These are phyloP conservation scores for Fusarium hostae DNA, from an alignment of 2,329 filamentous ascomycete species.

Conservation along the genomic window DNA sequence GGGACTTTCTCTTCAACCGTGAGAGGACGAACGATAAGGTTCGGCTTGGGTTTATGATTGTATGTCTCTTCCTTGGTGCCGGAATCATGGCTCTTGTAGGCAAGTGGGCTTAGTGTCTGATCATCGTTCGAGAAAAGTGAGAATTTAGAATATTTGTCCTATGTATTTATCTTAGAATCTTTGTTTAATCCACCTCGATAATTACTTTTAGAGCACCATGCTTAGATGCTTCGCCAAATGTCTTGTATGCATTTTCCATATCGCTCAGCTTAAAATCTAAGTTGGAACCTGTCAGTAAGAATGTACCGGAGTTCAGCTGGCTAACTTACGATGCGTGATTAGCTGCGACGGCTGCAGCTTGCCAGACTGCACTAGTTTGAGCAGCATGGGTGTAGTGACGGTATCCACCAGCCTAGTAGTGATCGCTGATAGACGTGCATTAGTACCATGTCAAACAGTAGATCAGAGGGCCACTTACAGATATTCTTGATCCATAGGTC, in stretches of 20 bases:
- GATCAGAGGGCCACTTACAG: slow-evolving; percentile 48
- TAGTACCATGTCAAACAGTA: no score
- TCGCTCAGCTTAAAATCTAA: slow-evolving; percentile 36
- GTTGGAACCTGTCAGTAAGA: rapidly evolving
- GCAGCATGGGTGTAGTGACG: slow-evolving; percentile 59
- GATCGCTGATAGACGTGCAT: slow-evolving; percentile 48
- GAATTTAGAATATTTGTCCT: background rate
- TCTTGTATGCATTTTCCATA: slow-evolving; percentile 36
- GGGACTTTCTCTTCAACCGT: background rate
- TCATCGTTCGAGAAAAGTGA: rapidly evolving
- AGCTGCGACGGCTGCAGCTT: slow-evolving; percentile 55
- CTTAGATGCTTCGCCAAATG: slow-evolving; percentile 32
- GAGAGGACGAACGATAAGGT: background rate
- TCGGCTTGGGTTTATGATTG: background rate
- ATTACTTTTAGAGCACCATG: slow-evolving; percentile 35
- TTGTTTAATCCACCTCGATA: slow-evolving; percentile 30
- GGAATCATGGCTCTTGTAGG: background rate
- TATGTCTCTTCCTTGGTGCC: background rate
- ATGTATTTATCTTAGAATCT: rapidly evolving
- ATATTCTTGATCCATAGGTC: slow-evolving; percentile 66
- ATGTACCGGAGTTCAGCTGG: rapidly evolving
- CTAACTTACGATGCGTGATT: slow-evolving; percentile 57
- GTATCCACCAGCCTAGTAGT: slow-evolving; percentile 61
- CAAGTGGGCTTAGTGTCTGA: background rate
- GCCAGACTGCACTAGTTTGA: slow-evolving; percentile 57